These are phyloP conservation scores for Tricholomella constricta DNA, from an alignment of 768 basidiomycete species.

Conservation along the genomic window DNA sequence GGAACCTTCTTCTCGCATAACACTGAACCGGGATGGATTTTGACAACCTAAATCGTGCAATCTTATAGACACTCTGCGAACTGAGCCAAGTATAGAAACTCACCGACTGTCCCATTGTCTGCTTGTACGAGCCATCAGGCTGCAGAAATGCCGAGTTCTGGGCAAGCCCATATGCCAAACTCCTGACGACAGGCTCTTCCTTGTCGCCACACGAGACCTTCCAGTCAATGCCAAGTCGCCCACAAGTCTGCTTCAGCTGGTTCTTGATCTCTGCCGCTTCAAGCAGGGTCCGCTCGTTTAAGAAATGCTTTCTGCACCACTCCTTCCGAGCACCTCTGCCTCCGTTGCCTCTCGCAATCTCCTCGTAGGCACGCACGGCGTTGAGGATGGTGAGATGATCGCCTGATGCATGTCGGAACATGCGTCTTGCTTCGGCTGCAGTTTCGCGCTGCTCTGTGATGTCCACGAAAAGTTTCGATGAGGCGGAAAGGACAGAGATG, in stretches of 20 bases:
- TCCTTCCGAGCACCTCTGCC: slow-evolving; percentile 51
- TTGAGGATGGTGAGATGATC: slow-evolving; percentile 93
- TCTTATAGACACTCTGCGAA: slow-evolving; percentile 1
- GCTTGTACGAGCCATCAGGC: slow-evolving; percentile 87
- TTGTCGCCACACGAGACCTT: slow-evolving; percentile 59
- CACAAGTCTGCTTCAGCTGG: slow-evolving; percentile 73
- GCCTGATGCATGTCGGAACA: slow-evolving; percentile 82
- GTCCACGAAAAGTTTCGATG: slow-evolving; percentile 82
- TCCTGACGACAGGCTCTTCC: slow-evolving; percentile 67
- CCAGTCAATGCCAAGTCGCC: slow-evolving; percentile 62
- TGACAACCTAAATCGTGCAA: slow-evolving; percentile 53
- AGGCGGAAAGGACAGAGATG: slow-evolving; percentile 79
- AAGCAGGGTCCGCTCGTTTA: slow-evolving; percentile 79
- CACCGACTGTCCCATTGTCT: slow-evolving; percentile 70
- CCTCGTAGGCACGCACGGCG: slow-evolving; percentile 78
- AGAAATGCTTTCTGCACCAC: slow-evolving; percentile 85
- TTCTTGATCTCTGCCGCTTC: slow-evolving; percentile 80
- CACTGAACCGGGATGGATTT: slow-evolving; percentile 89
- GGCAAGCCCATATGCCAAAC: slow-evolving; percentile 74
- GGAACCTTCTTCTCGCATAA: slow-evolving; percentile 80
- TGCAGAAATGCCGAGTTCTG: slow-evolving; percentile 85
- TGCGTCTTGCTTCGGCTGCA: slow-evolving; percentile 66
- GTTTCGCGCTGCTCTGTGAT: slow-evolving; percentile 71
- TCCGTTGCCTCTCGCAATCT: slow-evolving; percentile 49
- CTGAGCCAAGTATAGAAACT: slow-evolving; percentile 19